Conservation (phyloP, 192 early-diverging fungal species). For the Geranomyces michiganensis region DNA sequence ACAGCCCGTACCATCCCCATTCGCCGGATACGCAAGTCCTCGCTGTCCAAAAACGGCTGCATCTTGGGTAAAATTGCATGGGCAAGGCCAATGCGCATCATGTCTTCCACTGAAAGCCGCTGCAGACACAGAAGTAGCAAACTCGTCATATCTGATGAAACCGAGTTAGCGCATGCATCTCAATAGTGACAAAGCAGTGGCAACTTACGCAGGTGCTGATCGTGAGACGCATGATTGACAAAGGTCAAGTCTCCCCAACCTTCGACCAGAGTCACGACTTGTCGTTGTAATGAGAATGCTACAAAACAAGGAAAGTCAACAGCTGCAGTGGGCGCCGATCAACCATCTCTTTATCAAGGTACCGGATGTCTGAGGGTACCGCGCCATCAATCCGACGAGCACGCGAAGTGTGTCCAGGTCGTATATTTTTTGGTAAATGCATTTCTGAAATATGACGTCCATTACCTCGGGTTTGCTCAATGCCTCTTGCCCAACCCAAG, state of each 20-base stretch:
- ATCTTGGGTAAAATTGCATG: background rate
- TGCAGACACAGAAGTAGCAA: slow-evolving; percentile 10
- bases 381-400: slow-evolving; percentile 5
- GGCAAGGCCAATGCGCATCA: background rate
- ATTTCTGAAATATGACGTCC: background rate
- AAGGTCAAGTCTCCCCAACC: slow-evolving; percentile 18
- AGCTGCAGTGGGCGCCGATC: background rate
- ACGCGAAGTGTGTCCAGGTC: background rate
- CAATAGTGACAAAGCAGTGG: too few relatives aligned
- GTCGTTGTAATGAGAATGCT: too few relatives aligned
- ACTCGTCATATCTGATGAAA: background rate
- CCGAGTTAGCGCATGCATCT: too few relatives aligned
- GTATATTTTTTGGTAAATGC: background rate
- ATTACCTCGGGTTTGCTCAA: background rate
- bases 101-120: slow-evolving; percentile 3
- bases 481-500: slow-evolving; percentile 4
- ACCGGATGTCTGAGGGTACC: background rate
- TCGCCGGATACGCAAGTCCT: background rate
- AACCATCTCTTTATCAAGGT: background rate
- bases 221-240: slow-evolving; percentile 20
- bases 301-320: background rate
- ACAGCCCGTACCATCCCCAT: slow-evolving; percentile 8
- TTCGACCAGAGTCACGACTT: background rate
- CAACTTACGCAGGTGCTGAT: slow-evolving; percentile 16
- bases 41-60: slow-evolving; percentile 21